Evolutionary conservation across 208 protist genomes (phyloP), one percentile per base, ranked within the genome.

Genomic region (Crithidia fasciculata): DNA sequence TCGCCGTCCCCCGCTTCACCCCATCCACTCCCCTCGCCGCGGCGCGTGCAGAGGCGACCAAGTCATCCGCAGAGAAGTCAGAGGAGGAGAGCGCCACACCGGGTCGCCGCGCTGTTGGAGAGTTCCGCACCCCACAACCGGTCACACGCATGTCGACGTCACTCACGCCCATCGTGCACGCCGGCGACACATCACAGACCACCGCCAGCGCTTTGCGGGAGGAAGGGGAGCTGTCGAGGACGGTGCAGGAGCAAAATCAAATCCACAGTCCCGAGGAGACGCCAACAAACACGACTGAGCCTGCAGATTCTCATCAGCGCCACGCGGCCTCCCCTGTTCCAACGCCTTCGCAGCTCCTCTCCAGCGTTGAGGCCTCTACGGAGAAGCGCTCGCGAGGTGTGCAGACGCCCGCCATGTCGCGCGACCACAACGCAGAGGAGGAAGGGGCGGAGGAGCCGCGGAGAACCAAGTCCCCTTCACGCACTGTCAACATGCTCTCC

Each of bases 51-150:
- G 28, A 43, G 5, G 19, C 15, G 4, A 36, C 41, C 2, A 53
- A 61, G 18, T 40, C 12, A 2, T 37, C 5, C 7, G 16, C 15
- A 8, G 40, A 43, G 5, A 47, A 7, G 3, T 40, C 5, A 5
- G 73, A 62, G 37, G 57, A 43, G 40, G 49, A 45, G 45, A 55
- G 68, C 13, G 54, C 10, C 39, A 83, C 78, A 5, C 78, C 78
- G 10, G 57, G 36, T 18, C 78, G 69, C 8, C 63, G 37, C 18
- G 68, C 59, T 5, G 69, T 57, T 16, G 74, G 74, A 0, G 82
- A 84, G 55, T 87, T 87, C 41, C 72, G 63, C 50, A 87, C 82
- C 4, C 82, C 82, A 4, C 75, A 59, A 2, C 76, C 79, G 8
- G 75, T 81, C 12, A 60, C 55, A 9, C 68, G 72, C 40, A 40